Percentiles rank a stretch among this genome's conserved stretches.
These are phyloP conservation scores for Penicillium crystallinum DNA, from an alignment of 495 filamentous ascomycete genomes.

Conservation along the genomic window DNA sequence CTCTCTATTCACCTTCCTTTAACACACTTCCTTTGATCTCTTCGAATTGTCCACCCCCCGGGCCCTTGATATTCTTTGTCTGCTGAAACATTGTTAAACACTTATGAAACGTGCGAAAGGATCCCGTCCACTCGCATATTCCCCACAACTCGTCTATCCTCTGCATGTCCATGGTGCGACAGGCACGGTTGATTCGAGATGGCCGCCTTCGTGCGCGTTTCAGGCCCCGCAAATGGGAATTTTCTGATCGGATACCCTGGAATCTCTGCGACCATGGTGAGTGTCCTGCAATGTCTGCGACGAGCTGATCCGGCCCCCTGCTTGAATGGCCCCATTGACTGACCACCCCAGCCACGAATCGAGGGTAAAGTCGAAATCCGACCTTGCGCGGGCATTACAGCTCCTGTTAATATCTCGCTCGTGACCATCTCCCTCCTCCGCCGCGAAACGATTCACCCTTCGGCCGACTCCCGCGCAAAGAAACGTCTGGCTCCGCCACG, in stretches of 20 bases:
- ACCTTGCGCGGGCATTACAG: slow-evolving; percentile 73
- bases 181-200: slow-evolving; percentile 47
- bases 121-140: slow-evolving; percentile 25
- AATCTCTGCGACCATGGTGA: slow-evolving; percentile 94
- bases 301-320: slow-evolving; percentile 1
- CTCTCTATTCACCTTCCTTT: slow-evolving; percentile 4
- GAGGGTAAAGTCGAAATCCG: slow-evolving; percentile 98
- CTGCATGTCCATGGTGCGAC: slow-evolving; percentile 44
- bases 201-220: slow-evolving; percentile 93
- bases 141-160: slow-evolving; percentile 28
- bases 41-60: not conserved
- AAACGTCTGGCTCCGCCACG: slow-evolving; percentile 87
- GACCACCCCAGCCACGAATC: slow-evolving; percentile 68
- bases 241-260: slow-evolving; percentile 96
- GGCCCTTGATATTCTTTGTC: not conserved
- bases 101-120: slow-evolving; percentile 33
- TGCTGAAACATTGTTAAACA: not conserved
- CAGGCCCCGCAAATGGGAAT: slow-evolving; percentile 93
- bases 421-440: slow-evolving; percentile 91
- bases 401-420: slow-evolving; percentile 84
- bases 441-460: slow-evolving; percentile 93
- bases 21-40: not conserved
- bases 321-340: not conserved
- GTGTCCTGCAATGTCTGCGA: slow-evolving; percentile 20
- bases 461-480: slow-evolving; percentile 88